Conservation (phyloP, 768 basidiomycete genomes). For the Suillus plorans region DNA sequence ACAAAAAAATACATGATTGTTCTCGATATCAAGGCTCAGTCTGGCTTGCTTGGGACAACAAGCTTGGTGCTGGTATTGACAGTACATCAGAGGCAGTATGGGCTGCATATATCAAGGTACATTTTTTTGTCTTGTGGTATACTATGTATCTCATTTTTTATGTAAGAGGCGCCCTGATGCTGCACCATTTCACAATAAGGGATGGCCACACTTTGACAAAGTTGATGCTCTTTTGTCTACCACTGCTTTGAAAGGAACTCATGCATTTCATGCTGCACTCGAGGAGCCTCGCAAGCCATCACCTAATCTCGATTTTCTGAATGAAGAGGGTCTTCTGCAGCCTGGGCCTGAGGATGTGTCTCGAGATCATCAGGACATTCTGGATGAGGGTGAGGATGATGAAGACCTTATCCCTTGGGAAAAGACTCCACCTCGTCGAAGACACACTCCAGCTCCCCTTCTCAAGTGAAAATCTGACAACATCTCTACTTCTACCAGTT, state of each 20-base stretch:
- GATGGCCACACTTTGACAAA: background rate
- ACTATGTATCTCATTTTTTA: background rate
- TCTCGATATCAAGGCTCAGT: background rate
- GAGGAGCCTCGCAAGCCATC: background rate
- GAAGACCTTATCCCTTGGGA: background rate
- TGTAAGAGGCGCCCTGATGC: background rate
- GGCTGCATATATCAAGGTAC: background rate
- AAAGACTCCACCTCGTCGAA: background rate
- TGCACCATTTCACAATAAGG: background rate
- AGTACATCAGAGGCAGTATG: background rate
- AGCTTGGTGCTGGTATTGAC: conserved; percentile 3
- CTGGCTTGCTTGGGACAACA: background rate
- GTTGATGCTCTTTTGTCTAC: background rate
- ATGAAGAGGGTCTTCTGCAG: background rate
- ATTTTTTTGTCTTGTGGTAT: background rate
- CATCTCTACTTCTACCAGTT: no score
- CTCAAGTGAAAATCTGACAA: background rate
- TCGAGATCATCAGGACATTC: background rate
- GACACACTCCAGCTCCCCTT: background rate
- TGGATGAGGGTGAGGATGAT: background rate
- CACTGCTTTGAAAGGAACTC: background rate
- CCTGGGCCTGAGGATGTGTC: background rate
- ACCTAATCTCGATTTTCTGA: background rate
- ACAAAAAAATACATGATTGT: background rate
- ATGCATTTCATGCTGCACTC: background rate